Evolutionary conservation across 345 rosid species (phyloP).

Genomic region (Eucalyptus tenuipes): DNA sequence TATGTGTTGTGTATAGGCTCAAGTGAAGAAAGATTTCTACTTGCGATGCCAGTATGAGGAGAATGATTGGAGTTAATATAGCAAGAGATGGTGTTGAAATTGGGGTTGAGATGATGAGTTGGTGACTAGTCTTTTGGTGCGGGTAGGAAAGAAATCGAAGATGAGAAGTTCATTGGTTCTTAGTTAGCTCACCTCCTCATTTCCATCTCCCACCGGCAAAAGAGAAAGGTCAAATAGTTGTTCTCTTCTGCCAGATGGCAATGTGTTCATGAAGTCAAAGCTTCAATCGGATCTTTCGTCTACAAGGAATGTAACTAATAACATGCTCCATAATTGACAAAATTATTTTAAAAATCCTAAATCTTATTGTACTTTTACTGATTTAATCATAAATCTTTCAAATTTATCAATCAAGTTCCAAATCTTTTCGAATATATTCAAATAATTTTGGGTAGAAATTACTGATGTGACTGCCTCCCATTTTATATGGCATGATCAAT

Average conservation of each 20-base stretch:
- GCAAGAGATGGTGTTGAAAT: background rate
- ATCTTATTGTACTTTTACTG: no score
- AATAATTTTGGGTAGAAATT: no score
- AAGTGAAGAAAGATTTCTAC: background rate
- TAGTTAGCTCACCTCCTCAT: background rate
- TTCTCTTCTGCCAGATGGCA: background rate
- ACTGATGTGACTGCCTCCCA: fast-evolving
- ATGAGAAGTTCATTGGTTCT: background rate
- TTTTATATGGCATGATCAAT: no score
- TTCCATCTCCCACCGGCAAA: background rate
- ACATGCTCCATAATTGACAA: background rate
- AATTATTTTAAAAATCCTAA: no score
- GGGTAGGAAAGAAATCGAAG: background rate
- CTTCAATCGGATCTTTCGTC: background rate
- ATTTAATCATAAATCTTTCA: no score
- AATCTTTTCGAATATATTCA: no score
- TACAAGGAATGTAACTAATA: no score
- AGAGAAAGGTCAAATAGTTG: background rate
- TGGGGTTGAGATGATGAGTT: background rate
- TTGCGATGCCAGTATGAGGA: background rate
- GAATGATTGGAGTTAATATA: background rate
- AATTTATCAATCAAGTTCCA: no score
- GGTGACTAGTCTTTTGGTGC: background rate
- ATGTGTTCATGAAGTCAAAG: background rate
- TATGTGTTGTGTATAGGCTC: background rate